These are phyloP conservation scores for Kalanchoe fedtschenkoi DNA, from an alignment of 164 flowering plant genomes.

Conservation along the genomic window DNA sequence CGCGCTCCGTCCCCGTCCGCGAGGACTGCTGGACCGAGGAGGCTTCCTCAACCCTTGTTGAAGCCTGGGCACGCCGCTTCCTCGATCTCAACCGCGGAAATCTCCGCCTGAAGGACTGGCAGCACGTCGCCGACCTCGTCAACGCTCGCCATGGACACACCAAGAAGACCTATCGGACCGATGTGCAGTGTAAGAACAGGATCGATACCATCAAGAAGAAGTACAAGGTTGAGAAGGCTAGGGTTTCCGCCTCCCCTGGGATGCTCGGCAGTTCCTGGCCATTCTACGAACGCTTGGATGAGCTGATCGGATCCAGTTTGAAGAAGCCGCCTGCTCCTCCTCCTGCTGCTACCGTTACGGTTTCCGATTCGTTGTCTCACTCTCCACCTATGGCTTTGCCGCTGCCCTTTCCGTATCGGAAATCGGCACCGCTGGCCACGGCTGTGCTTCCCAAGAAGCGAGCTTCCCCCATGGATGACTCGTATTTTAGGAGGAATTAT, in stretches of 20 bases:
- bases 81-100: conserved; percentile 72
- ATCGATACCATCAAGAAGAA: conserved; percentile 93
- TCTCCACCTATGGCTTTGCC: conserved; percentile 35
- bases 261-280: conserved; percentile 26
- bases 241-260: conserved; percentile 35
- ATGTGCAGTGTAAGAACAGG: conserved; percentile 94
- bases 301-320: conserved; percentile 26
- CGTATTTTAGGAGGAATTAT: conserved; percentile 38
- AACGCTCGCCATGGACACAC: conserved; percentile 51
- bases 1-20: conserved; percentile 39
- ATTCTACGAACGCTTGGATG: conserved; percentile 34
- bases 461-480: conserved; percentile 22
- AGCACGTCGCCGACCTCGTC: conserved; percentile 76
- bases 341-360: not conserved
- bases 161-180: conserved; percentile 61
- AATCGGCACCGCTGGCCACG: conserved; percentile 10
- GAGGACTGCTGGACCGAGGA: conserved; percentile 95
- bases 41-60: conserved; percentile 61
- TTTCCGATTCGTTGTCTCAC: conserved; percentile 7
- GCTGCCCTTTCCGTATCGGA: conserved; percentile 15
- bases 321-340: conserved; percentile 11
- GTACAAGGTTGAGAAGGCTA: conserved; percentile 74
- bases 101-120: conserved; percentile 92
- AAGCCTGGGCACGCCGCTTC: conserved; percentile 78
- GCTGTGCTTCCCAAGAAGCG: conserved; percentile 28